Conservation (phyloP, 2,329 filamentous ascomycete genomes). For the Colletotrichum theobromicola region DNA sequence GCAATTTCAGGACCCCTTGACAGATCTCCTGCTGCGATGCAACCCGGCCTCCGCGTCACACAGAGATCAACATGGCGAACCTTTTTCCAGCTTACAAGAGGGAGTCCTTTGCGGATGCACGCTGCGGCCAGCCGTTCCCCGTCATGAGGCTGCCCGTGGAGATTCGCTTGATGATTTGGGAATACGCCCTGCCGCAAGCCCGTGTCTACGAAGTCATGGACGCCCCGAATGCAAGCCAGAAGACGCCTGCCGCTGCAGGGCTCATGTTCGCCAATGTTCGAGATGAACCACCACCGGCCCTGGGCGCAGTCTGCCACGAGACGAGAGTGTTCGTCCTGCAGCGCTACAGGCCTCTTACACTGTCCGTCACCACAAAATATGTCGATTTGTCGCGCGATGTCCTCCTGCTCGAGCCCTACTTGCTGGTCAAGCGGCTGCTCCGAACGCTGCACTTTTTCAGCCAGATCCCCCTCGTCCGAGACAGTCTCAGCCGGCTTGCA, state of each 20-base stretch:
- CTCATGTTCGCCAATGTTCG: constrained; percentile 53
- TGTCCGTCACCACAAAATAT: constrained; percentile 51
- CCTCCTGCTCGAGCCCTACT: constrained; percentile 51
- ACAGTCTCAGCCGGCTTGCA: constrained; percentile 44
- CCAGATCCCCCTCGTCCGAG: constrained; percentile 48
- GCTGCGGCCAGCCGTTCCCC: background rate
- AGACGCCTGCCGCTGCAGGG: constrained; percentile 43
- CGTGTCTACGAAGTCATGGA: constrained; percentile 54
- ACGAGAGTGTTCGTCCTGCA: constrained; percentile 46
- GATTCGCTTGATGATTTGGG: constrained; percentile 52
- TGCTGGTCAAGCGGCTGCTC: constrained; percentile 51
- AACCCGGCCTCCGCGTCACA: constrained; percentile 10
- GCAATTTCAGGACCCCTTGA: background rate
- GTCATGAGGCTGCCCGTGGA: constrained; percentile 43
- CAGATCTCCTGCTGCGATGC: constrained; percentile 19
- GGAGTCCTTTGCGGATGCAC: background rate
- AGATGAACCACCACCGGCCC: constrained; percentile 47
- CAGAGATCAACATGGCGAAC: constrained; percentile 13
- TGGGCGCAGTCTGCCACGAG: constrained; percentile 50
- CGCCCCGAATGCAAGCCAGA: constrained; percentile 44
- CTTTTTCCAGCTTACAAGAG: background rate
- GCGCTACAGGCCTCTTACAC: constrained; percentile 47
- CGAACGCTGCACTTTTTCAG: constrained; percentile 51
- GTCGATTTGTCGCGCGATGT: constrained; percentile 51
- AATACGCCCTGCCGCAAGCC: constrained; percentile 46